These are phyloP conservation scores for Chaetomium globosum DNA, from an alignment of 2,329 filamentous ascomycete genomes.

Conservation along the genomic window DNA sequence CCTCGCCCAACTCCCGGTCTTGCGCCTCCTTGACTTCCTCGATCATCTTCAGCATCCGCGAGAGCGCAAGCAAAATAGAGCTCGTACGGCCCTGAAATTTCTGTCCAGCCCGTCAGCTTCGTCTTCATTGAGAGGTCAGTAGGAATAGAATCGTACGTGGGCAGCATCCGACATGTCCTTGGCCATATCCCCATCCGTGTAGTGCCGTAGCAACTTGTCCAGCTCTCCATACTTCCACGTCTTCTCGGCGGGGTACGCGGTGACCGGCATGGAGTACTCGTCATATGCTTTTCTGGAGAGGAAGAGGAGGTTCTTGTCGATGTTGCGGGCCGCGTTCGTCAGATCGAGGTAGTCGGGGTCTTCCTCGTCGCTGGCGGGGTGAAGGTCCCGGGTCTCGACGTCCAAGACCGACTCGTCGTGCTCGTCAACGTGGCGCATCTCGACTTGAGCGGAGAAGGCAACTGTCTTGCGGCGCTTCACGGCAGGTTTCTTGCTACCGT, in stretches of 20 bases:
- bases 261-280: background rate
- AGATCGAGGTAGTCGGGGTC: background rate
- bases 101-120: background rate
- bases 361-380: background rate
- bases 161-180: background rate
- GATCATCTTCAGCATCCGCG: constrained; percentile 6
- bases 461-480: constrained; percentile 10
- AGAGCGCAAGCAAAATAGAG: constrained; percentile 6
- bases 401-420: background rate
- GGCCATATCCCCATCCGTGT: background rate
- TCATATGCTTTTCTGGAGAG: background rate
- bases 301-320: background rate
- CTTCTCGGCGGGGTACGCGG: background rate
- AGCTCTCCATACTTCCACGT: background rate
- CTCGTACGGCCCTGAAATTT: background rate
- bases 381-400: background rate
- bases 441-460: constrained; percentile 3
- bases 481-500: background rate
- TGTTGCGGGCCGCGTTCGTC: background rate
- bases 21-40: background rate
- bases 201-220: background rate
- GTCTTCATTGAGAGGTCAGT: background rate
- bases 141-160: background rate
- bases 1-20: background rate
- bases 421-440: background rate